Evolutionary conservation across 495 filamentous ascomycete species (phyloP).

Genomic region (Bacidia gigantensis): DNA sequence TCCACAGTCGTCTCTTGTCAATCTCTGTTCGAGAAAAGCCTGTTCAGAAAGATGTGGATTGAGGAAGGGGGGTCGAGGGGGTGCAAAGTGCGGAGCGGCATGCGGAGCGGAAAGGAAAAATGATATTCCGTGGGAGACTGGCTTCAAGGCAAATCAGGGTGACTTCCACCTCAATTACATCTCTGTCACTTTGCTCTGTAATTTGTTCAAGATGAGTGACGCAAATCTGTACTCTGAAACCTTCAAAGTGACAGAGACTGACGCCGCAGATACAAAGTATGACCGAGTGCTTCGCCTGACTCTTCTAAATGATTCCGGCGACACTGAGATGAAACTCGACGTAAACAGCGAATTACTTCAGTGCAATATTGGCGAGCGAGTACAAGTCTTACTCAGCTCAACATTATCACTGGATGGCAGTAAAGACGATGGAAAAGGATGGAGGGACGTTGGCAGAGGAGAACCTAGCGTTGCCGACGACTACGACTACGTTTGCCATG

Average conservation of each 20-base stretch:
- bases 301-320: conserved; percentile 53
- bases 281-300: conserved; percentile 79
- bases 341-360: conserved; percentile 91
- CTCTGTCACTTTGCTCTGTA: too few relatives aligned
- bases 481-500: conserved; percentile 95
- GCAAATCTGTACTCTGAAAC: conserved; percentile 83
- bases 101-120: conserved; percentile 22
- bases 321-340: conserved; percentile 70
- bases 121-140: too few relatives aligned
- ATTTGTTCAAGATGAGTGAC: conserved; percentile 39
- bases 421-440: conserved; percentile 58
- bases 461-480: conserved; percentile 75
- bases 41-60: too few relatives aligned
- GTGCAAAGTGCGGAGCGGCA: conserved; percentile 94
- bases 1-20: too few relatives aligned
- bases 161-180: too few relatives aligned
- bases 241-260: conserved; percentile 56
- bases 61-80: too few relatives aligned
- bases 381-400: conserved; percentile 68
- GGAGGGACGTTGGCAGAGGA: conserved; percentile 61
- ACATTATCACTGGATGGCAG: conserved; percentile 77
- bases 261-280: conserved; percentile 71
- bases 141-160: too few relatives aligned
- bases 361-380: conserved; percentile 49
- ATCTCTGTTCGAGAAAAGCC: too few relatives aligned